Base-by-base conservation (phyloP, 352 stramenopile species). In the Globisporangium nagaii region DNA sequence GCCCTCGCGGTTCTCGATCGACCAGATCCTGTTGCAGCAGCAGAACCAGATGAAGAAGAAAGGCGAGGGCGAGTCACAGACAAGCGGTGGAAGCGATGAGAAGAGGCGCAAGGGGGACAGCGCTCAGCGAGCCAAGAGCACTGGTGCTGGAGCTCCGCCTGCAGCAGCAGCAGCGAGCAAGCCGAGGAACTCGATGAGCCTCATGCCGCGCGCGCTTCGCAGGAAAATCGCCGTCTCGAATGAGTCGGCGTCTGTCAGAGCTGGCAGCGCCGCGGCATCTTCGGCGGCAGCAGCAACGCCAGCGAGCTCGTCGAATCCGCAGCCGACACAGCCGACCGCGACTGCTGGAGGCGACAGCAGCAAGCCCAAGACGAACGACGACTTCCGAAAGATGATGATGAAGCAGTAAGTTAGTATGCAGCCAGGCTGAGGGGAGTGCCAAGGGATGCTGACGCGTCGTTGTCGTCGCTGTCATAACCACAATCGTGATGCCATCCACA, bases 361-460 rank as follows among this genome's bases (percentile, higher is more conserved):
- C 22, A 73, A 47, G 22, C 68, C 73, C 2, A 87, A 86, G 62
- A 81, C 69, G n/a, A 89, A 89, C 55, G 79, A 74, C 13, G 79
- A 89, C 31, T 89, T 89, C 30, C 79, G 79, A 39, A 77, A 81
- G 39, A 63, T 89, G 55, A 58, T 89, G 40, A 61, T 84, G 41
- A 79, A 73, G 41, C 70, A 71, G 56, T 75, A 48, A 44, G 28
- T 15, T 31, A 28, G 10, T 20, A 54, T 24, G 30, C 25, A 32
- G 3, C 47, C 13, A 19, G n/a, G n/a, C n/a, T n/a, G n/a, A n/a
- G n/a, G n/a, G n/a, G n/a, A n/a, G n/a, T n/a, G n/a, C n/a, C n/a
- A n/a, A n/a, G n/a, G n/a, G n/a, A n/a, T n/a, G n/a, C n/a, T n/a
- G n/a, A n/a, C n/a, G n/a, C n/a, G n/a, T n/a, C n/a, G n/a, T n/a